phyloP scores from a whole-genome alignment of 2,329 filamentous ascomycete species.

The Aspergillus fumigatus region DNA sequence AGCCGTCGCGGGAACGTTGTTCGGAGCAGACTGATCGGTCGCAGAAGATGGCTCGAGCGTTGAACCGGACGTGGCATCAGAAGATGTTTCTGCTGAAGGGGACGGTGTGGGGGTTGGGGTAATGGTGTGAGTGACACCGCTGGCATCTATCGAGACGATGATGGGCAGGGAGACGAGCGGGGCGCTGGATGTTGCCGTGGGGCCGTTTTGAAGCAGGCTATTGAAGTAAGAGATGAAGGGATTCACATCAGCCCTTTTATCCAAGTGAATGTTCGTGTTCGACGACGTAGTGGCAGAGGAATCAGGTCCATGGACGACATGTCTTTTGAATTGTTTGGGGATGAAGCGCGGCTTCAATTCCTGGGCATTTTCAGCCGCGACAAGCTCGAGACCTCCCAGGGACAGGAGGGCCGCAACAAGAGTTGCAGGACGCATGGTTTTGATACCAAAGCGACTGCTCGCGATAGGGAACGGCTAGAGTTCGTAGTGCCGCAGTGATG shows the following conservation, averaged over 20 bases:
- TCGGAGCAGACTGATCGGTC: background rate
- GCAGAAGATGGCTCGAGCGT: background rate
- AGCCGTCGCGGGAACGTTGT: background rate
- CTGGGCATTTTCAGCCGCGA: constrained; percentile 27
- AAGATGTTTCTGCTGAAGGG: background rate
- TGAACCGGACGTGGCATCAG: background rate
- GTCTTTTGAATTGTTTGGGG: constrained; percentile 30
- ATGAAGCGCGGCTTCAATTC: constrained; percentile 32
- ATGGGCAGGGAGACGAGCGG: constrained; percentile 16
- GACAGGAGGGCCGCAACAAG: constrained; percentile 31
- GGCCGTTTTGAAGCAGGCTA: background rate
- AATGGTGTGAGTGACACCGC: constrained; percentile 22
- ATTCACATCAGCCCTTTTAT: background rate
- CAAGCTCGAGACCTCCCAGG: constrained; percentile 30
- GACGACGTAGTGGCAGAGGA: background rate
- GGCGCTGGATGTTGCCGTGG: background rate
- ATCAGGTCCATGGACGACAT: constrained; percentile 7
- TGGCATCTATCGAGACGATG: constrained; percentile 18
- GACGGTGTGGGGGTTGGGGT: constrained; percentile 2
- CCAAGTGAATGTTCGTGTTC: background rate
- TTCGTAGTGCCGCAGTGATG: constrained; percentile 4
- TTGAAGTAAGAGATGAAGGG: background rate
- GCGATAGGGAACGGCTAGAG: constrained; percentile 5
- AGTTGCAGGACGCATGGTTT: constrained; percentile 28
- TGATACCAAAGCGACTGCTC: constrained; percentile 11